A percentile compares a stretch with the other conserved stretches of the same genome.
These are phyloP conservation scores for Fusarium subglutinans DNA, from an alignment of 2,329 filamentous ascomycete species.

Conservation along the genomic window DNA sequence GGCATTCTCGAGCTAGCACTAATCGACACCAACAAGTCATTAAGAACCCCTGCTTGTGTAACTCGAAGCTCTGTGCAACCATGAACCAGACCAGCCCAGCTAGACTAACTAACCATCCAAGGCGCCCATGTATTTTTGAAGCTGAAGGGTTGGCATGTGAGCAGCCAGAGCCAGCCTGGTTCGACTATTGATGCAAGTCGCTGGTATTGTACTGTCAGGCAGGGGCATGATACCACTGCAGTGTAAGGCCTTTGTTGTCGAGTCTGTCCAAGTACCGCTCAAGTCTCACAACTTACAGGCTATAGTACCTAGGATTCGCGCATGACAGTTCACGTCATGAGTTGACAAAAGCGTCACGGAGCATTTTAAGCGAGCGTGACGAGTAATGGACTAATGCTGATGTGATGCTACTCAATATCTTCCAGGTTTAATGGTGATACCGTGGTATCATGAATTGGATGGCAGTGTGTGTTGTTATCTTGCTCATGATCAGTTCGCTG, in stretches of 20 bases:
- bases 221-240: not conserved
- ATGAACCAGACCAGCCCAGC: not conserved
- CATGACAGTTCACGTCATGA: slow-evolving; percentile 15
- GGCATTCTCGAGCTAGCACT: not conserved
- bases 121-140: slow-evolving; percentile 7
- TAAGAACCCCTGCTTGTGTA: slow-evolving; percentile 8
- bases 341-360: not conserved
- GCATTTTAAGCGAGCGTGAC: slow-evolving; percentile 21
- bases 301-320: not conserved
- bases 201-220: slow-evolving; percentile 4
- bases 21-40: not conserved
- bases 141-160: slow-evolving; percentile 27
- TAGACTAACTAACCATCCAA: slow-evolving; percentile 1
- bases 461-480: not conserved
- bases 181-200: slow-evolving; percentile 32
- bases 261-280: slow-evolving; percentile 9
- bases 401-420: slow-evolving; percentile 16
- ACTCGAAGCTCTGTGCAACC: slow-evolving; percentile 6
- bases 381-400: slow-evolving; percentile 8
- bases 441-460: not conserved
- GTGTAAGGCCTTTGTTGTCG: not conserved
- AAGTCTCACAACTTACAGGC: slow-evolving; percentile 10
- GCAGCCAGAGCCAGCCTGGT: not conserved
- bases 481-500: not conserved
- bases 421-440: not conserved